Evolutionary conservation across 768 basidiomycete species (phyloP).

Genomic region (Lentinula lateritia): DNA sequence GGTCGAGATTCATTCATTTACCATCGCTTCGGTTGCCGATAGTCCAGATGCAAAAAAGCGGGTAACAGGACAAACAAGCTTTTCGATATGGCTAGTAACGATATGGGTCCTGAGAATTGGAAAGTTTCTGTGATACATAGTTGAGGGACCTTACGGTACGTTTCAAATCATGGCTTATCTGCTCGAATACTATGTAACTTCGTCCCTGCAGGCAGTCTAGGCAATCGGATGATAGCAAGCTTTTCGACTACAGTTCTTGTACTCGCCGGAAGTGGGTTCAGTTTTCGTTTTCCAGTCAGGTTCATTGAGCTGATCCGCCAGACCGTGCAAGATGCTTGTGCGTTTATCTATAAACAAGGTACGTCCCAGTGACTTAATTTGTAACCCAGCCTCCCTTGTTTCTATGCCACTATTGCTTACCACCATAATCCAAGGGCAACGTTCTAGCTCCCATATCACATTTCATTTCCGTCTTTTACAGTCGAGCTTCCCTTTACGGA

Average conservation of each 20-base stretch:
- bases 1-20: conserved; percentile 54
- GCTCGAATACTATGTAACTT: background rate
- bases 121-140: conserved; percentile 25
- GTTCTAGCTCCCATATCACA: conserved; percentile 18
- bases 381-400: conserved; percentile 19
- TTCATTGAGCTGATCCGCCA: conserved; percentile 44
- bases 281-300: conserved; percentile 39
- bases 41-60: conserved; percentile 38
- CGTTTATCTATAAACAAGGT: background rate
- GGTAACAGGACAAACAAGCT: conserved; percentile 37
- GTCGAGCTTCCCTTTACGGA: conserved; percentile 28
- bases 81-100: conserved; percentile 25
- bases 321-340: conserved; percentile 33
- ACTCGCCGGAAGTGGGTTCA: conserved; percentile 58
- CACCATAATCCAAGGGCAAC: conserved; percentile 21
- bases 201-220: conserved; percentile 19
- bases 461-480: conserved; percentile 35
- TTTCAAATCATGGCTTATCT: background rate
- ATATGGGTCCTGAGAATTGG: conserved; percentile 4
- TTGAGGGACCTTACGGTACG: conserved; percentile 42
- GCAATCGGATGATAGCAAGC: conserved; percentile 37
- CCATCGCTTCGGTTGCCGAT: conserved; percentile 46
- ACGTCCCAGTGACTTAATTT: background rate
- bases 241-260: conserved; percentile 49
- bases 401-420: conserved; percentile 30